phyloP scores from a whole-genome alignment of 129 eudicot species.

The Lactuca saligna region DNA sequence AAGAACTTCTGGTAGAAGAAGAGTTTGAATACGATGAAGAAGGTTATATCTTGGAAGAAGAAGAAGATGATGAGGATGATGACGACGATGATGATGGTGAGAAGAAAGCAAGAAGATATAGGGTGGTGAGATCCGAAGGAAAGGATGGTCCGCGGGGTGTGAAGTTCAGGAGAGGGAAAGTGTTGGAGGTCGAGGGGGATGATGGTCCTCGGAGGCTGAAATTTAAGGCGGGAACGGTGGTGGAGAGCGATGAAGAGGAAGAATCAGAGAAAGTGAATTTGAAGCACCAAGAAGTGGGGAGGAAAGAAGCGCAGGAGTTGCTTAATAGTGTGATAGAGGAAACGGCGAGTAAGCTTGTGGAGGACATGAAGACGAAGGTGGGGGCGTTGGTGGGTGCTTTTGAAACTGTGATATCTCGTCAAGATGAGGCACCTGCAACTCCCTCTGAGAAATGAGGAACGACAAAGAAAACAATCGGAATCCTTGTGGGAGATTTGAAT shows the following conservation, averaged over 20 bases:
- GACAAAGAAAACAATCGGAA: too few relatives aligned
- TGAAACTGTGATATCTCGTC: constrained; percentile 82
- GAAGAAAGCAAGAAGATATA: constrained; percentile 33
- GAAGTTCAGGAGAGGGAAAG: constrained; percentile 49
- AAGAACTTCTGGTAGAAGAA: not conserved
- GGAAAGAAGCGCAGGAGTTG: constrained; percentile 68
- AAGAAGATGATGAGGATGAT: not conserved
- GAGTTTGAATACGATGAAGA: constrained; percentile 30
- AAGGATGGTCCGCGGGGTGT: constrained; percentile 46
- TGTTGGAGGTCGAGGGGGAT: constrained; percentile 29
- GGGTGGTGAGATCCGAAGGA: constrained; percentile 32
- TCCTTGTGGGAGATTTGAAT: not conserved
- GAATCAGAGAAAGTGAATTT: constrained; percentile 47
- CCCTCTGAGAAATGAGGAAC: constrained; percentile 31
- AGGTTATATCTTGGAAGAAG: constrained; percentile 10
- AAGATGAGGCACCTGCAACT: constrained; percentile 42
- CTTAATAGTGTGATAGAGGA: constrained; percentile 79
- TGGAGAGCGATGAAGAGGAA: constrained; percentile 16
- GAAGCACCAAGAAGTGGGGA: constrained; percentile 73
- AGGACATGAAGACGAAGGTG: constrained; percentile 78
- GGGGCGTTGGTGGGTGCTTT: constrained; percentile 99
- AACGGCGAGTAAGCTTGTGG: constrained; percentile 81
- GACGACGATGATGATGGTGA: constrained; percentile 22
- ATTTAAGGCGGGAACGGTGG: constrained; percentile 47
- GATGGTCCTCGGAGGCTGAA: constrained; percentile 46